A percentile compares a stretch with the other conserved stretches of the same genome.
phyloP scores from a whole-genome alignment of 495 filamentous ascomycete species.

The Xylaria venustula region DNA sequence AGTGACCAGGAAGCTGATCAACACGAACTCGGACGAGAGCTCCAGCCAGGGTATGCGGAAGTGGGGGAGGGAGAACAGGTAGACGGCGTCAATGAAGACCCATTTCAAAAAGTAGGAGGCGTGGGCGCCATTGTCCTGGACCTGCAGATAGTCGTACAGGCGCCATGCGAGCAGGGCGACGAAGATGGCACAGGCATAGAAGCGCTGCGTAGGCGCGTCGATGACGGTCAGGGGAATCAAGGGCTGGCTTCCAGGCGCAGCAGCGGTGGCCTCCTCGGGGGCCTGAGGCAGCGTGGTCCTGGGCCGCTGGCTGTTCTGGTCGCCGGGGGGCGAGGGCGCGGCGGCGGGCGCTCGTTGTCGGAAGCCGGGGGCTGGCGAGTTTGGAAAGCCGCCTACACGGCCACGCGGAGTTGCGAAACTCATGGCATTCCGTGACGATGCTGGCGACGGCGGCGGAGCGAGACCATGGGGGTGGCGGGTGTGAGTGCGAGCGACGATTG shows the following conservation, averaged over 20 bases:
- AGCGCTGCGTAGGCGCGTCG: slow-evolving; percentile 83
- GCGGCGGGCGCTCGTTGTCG: too few species aligned
- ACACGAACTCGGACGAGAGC: slow-evolving; percentile 71
- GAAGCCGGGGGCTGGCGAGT: slow-evolving; percentile 32
- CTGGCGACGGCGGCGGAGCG: slow-evolving; percentile 8
- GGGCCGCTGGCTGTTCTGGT: slow-evolving; percentile 7
- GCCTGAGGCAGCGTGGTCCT: slow-evolving; percentile 32
- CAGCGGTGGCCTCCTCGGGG: slow-evolving; percentile 28
- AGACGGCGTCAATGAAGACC: slow-evolving; percentile 76
- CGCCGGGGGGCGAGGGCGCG: neutral
- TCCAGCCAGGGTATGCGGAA: slow-evolving; percentile 94
- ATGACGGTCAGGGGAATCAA: slow-evolving; percentile 71
- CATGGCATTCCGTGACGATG: slow-evolving; percentile 48
- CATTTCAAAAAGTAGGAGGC: slow-evolving; percentile 92
- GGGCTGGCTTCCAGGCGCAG: slow-evolving; percentile 46
- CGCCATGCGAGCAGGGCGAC: slow-evolving; percentile 71
- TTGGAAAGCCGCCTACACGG: slow-evolving; percentile 42
- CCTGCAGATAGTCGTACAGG: slow-evolving; percentile 74
- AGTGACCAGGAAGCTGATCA: slow-evolving; percentile 64
- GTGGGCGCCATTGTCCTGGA: slow-evolving; percentile 72
- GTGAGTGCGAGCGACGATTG: neutral
- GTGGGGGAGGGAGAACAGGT: slow-evolving; percentile 79
- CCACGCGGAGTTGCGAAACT: slow-evolving; percentile 34
- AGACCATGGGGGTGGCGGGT: slow-evolving; percentile 15
- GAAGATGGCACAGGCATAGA: slow-evolving; percentile 80